Conservation (phyloP, 495 filamentous ascomycete genomes). For the Neurospora tetrasperma region DNA sequence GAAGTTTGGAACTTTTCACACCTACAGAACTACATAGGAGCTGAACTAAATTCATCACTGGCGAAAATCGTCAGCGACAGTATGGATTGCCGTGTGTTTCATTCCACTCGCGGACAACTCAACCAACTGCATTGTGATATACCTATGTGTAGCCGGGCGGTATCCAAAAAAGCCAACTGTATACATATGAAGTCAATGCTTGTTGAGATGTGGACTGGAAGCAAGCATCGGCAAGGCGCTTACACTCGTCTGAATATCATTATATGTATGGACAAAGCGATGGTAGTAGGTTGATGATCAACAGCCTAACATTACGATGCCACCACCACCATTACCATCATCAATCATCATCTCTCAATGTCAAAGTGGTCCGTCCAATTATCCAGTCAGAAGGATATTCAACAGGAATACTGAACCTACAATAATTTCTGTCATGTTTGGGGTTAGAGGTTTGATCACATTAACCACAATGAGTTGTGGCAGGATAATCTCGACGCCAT, state of each 20-base stretch:
- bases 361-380: background rate
- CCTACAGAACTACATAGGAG: background rate
- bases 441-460: no score
- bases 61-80: background rate
- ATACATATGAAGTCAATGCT: background rate
- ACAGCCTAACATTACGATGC: background rate
- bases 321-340: no score
- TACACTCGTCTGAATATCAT: background rate
- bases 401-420: background rate
- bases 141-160: background rate
- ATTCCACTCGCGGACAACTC: background rate
- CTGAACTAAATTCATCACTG: background rate
- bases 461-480: background rate
- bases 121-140: background rate
- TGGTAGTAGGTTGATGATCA: background rate
- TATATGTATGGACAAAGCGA: background rate
- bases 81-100: background rate
- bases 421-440: background rate
- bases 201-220: background rate
- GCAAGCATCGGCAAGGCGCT: background rate
- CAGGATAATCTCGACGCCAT: background rate
- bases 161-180: background rate
- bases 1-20: background rate
- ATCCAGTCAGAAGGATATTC: background rate
- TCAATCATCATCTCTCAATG: background rate